Evolutionary conservation across 208 protist species (phyloP), one percentile per base, ranked within the genome.

Genomic region (Crithidia thermophila): DNA sequence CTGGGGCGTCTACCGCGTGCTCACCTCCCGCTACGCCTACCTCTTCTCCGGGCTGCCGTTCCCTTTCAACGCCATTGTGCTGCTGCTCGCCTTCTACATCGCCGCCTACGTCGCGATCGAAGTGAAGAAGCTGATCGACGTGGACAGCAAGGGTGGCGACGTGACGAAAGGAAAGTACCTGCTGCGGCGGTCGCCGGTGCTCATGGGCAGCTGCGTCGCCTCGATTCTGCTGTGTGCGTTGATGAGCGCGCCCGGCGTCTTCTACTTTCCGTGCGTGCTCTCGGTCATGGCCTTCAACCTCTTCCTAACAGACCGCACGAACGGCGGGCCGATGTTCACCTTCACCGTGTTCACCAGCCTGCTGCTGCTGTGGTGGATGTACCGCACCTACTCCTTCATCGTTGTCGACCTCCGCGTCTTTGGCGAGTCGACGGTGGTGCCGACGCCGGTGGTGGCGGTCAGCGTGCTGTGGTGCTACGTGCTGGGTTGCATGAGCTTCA

Each of bases 341-440:
- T 96, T 94, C 56, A 89, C 79, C 43, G 58, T 93, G 30, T 90
- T 90, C 62, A 90, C 91, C 7, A 87, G 78, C 20, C 61, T 93
- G 25, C 62, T 94, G 56, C 79, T 96, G 55, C 52, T 93, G 72
- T 96, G 88, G 88, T 96, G 87, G 86, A 94, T 96, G 84, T 90
- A 82, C 66, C 83, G 84, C 45, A 93, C 82, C 62, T 96, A 88
- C 72, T 93, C 88, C 23, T 96, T 94, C 62, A 85, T 96, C 60
- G 80, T 93, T 21, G 67, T 91, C 46, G 85, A 93, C 45, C 69
- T 96, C 37, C 82, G 87, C 64, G 88, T 96, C 57, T 79, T 94
- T 47, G 88, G 88, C 28, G 87, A 92, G 77, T 53, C 84, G 49
- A 53, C 69, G n/a, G 70, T 71, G 5, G 77, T 96, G 34, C 75